Evolutionary conservation across 192 early-diverging fungal species (phyloP), one percentile per base, ranked within the genome.

Genomic region (Umbelopsis isabellina): DNA sequence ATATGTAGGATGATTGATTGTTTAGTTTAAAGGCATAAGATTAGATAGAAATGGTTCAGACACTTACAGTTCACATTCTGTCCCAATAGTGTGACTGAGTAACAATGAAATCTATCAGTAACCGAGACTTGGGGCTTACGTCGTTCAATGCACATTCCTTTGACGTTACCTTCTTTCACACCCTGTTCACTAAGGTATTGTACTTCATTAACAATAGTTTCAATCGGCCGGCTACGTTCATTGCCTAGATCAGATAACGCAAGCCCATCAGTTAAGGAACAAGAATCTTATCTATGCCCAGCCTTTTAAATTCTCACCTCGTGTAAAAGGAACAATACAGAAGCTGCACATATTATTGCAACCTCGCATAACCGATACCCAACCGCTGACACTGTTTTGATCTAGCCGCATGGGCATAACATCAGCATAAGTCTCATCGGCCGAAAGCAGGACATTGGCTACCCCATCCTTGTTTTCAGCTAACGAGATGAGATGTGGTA

Each of bases 291-390:
- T 65, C 30, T 65, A 20, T 25, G 30, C 21, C 1, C 21, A 61
- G 4, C 15, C 20, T 45, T 41, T 3, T 11, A 10, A 23, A 30
- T 21, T 44, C 44, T 16, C 21, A 51, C 91, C 91, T 55, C 91
- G 82, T 10, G 91, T 92, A 50, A 91, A 91, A 15, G 91, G 91
- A 4, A 92, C 91, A 45, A 92, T 91, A 67, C 91, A 92, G 73
- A 89, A 92, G 46, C 85, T 85, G 61, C 91, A 92, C 91, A 92
- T 92, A 66, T 92, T 92, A 78, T 92, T 92, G 77, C 91, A 92
- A 61, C 91, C 91, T 27, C 91, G 80, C 91, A 92, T 92, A 25
- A 92, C 82, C 7, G 88, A 90, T 18, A 92, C 69, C 72, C 89
- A 89, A n/a, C 85, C 91, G 58, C 85, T 87, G 46, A 91, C 85